Evolutionary conservation across 805 yeast species (phyloP).

Genomic region (Blastobotrys attinorum): DNA sequence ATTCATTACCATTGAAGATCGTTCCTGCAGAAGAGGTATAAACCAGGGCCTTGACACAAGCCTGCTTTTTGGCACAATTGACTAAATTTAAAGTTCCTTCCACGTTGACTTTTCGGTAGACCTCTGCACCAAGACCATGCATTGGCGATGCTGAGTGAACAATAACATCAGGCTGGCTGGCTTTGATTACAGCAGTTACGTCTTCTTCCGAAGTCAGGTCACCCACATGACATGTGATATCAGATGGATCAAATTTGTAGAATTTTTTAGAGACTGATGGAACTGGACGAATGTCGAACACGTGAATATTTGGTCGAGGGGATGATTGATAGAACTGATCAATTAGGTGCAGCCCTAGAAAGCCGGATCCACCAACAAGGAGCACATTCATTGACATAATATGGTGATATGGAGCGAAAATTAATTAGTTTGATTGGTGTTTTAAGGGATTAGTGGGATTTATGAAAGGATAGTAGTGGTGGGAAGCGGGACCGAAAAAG

Average conservation of each 20-base stretch:
- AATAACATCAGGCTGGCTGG: conserved; percentile 58
- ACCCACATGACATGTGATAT: conserved; percentile 62
- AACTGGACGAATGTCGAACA: conserved; percentile 84
- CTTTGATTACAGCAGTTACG: conserved; percentile 52
- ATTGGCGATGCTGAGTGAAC: conserved; percentile 97
- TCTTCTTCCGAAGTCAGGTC: conserved; percentile 74
- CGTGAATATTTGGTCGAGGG: conserved; percentile 69
- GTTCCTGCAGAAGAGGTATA: conserved; percentile 98
- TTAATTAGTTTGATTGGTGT: no score
- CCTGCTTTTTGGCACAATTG: conserved; percentile 46
- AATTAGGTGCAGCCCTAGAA: conserved; percentile 83
- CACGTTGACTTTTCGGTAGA: conserved; percentile 86
- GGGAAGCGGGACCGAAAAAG: no score
- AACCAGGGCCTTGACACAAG: conserved; percentile 55
- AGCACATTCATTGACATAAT: conserved; percentile 38
- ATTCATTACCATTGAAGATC: conserved; percentile 88
- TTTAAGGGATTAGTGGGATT: not conserved
- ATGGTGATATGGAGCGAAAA: no score
- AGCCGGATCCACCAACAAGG: conserved; percentile 93
- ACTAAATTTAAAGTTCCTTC: conserved; percentile 77
- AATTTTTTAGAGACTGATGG: conserved; percentile 63
- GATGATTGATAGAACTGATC: conserved; percentile 66
- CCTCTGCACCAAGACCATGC: conserved; percentile 74
- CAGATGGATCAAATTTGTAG: conserved; percentile 60
- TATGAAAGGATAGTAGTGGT: not conserved